These are phyloP conservation scores for Glomus cerebriforme DNA, from an alignment of 192 early-diverging fungal genomes.

Conservation along the genomic window DNA sequence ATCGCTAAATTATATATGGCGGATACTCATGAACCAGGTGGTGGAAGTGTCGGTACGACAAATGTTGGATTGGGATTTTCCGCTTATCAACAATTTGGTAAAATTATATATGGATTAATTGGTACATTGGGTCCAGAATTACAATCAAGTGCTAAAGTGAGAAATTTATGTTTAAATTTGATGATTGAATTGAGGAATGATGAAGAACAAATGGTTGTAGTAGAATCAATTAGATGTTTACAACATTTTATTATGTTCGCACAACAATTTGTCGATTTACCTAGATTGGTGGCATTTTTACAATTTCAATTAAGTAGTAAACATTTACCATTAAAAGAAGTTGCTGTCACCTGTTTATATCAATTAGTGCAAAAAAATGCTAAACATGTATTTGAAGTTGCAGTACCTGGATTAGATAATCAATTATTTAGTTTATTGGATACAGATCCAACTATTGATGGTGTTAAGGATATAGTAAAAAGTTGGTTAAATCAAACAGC, in stretches of 20 bases:
- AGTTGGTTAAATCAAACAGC: conserved; percentile 64
- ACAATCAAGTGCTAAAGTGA: conserved; percentile 64
- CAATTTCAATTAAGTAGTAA: conserved; percentile 68
- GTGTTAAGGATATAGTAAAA: conserved; percentile 61
- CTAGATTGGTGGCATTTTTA: conserved; percentile 70
- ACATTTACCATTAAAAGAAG: conserved; percentile 65
- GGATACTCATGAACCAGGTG: conserved; percentile 79
- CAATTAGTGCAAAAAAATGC: conserved; percentile 81
- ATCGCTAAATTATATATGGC: conserved; percentile 87
- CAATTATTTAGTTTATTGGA: conserved; percentile 82
- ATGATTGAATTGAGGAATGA: conserved; percentile 81
- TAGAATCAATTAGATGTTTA: conserved; percentile 83
- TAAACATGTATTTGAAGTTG: conserved; percentile 64
- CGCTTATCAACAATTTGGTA: conserved; percentile 74
- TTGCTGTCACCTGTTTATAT: conserved; percentile 82
- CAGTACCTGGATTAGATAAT: conserved; percentile 67
- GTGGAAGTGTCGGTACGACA: conserved; percentile 63
- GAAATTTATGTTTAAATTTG: conserved; percentile 80
- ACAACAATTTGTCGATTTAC: conserved; percentile 69
- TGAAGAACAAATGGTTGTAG: conserved; percentile 70
- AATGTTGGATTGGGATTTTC: conserved; percentile 67
- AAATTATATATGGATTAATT: conserved; percentile 85
- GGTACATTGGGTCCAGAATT: conserved; percentile 93
- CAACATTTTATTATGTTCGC: conserved; percentile 92
- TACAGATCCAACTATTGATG: conserved; percentile 62